Percentiles rank a stretch among this genome's conserved stretches.
These are phyloP conservation scores for Malus fusca DNA, from an alignment of 306 rosid genomes.

Conservation along the genomic window DNA sequence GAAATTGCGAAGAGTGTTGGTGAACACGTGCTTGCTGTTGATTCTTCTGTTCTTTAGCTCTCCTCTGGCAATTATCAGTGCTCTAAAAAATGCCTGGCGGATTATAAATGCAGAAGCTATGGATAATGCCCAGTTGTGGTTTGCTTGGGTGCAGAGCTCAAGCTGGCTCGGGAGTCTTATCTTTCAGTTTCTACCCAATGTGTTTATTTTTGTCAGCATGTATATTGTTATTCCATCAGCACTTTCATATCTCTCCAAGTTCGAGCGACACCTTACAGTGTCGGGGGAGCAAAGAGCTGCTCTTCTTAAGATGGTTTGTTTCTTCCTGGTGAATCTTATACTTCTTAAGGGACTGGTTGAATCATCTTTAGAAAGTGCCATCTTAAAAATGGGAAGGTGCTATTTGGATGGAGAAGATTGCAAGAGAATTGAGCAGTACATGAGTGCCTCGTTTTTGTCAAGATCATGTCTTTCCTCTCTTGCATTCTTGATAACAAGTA, in stretches of 20 bases:
- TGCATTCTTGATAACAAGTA: conserved; percentile 82
- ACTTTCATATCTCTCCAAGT: conserved; percentile 88
- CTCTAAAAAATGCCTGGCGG: conserved; percentile 76
- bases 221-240: conserved; percentile 78
- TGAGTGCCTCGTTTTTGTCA: conserved; percentile 88
- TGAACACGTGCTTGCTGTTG: conserved; percentile 74
- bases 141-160: conserved; percentile 88
- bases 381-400: conserved; percentile 84
- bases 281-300: conserved; percentile 96
- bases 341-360: conserved; percentile 80
- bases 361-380: conserved; percentile 77
- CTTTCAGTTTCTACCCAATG: conserved; percentile 92
- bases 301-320: conserved; percentile 91
- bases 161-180: conserved; percentile 87
- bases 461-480: conserved; percentile 94
- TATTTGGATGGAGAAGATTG: conserved; percentile 94
- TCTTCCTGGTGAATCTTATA: conserved; percentile 93
- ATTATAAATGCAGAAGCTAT: conserved; percentile 84
- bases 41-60: conserved; percentile 87
- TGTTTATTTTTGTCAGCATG: conserved; percentile 85
- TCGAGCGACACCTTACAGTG: conserved; percentile 84
- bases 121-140: conserved; percentile 87
- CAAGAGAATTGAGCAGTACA: conserved; percentile 93
- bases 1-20: conserved; percentile 59
- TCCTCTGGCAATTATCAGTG: conserved; percentile 86